Evolutionary conservation across 208 protist species (phyloP), one percentile per base, ranked within the genome.

Genomic region (Balamuthia mandrillaris): DNA sequence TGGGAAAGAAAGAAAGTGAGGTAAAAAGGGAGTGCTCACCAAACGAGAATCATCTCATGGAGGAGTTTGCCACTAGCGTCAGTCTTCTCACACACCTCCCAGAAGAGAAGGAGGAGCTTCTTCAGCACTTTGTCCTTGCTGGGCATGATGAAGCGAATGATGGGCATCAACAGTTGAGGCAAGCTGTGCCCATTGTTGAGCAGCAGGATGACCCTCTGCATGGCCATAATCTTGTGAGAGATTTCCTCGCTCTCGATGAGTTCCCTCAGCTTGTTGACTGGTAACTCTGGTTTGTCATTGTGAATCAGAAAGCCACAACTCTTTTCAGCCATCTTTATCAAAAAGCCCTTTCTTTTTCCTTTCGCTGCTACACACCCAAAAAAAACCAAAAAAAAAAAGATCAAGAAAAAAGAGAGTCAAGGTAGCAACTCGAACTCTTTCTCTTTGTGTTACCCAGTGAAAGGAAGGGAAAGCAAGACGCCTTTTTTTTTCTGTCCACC

Each of bases 71-170:
- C 98, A 72, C 97, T 93, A 12, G 93, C 85, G 72, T 96, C 94
- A 12, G 90, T 95, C 93, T 98, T 99, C 68, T 99, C 96, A 6
- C 98, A 92, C 24, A 97, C 93, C 89, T 99, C 97, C 93, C 95
- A 99, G 89, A 98, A 99, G 87, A 99, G 95, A 12, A 99, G 89
- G 3, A 98, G 91, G 7, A 99, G 90, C 88, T 99, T 99, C 88
- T 99, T 99, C 60, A 99, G 65, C 6, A 51, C 86, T 37, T 97
- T 91, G 81, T 97, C 90, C 29, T 84, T 79, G 14, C 37, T 37
- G 14, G 97, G 96, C 49, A 97, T 95, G 83, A 97, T 93, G 89
- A 96, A 98, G 72, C 95, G 95, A 61, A 99, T 98, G 45, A 99
- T 94, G 18, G 95, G 89, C 97, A 99, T 99, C 65, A 99, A 95